Percentiles rank a stretch among this genome's conserved stretches.
These are phyloP conservation scores for Hydnomerulius pinastri DNA, from an alignment of 768 basidiomycete species.

Conservation along the genomic window DNA sequence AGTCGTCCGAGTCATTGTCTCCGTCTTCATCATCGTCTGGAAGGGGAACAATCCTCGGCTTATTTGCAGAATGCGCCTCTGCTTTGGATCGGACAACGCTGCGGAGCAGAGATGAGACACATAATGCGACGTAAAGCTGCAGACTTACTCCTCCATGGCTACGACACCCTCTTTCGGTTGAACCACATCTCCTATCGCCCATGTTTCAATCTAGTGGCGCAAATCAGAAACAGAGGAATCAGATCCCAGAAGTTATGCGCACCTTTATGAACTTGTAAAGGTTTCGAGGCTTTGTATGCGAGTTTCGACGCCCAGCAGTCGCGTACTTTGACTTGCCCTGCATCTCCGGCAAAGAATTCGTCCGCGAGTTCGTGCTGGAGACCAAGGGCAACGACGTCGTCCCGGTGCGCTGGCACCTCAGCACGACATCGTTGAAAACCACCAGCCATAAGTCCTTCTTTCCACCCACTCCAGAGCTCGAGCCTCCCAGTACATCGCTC, in stretches of 20 bases:
- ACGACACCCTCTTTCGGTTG: constrained; percentile 81
- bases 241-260: constrained; percentile 17
- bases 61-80: constrained; percentile 55
- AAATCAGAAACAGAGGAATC: background rate
- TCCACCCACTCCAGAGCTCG: constrained; percentile 53
- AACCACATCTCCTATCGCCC: constrained; percentile 77
- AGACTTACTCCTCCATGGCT: constrained; percentile 86
- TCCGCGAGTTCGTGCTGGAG: constrained; percentile 63
- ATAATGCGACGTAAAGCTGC: background rate
- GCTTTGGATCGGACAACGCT: constrained; percentile 74
- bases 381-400: constrained; percentile 83
- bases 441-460: constrained; percentile 95
- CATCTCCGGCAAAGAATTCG: constrained; percentile 80
- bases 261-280: constrained; percentile 93
- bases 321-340: constrained; percentile 85
- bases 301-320: constrained; percentile 72
- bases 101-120: constrained; percentile 9
- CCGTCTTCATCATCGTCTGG: constrained; percentile 63
- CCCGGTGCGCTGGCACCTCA: constrained; percentile 89
- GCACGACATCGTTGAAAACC: constrained; percentile 91
- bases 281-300: constrained; percentile 84
- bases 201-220: constrained; percentile 75
- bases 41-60: constrained; percentile 68
- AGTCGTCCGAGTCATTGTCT: constrained; percentile 73
- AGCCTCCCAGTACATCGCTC: constrained; percentile 84